Percentiles rank a stretch among this genome's conserved stretches.
Evolutionary conservation across 2,329 filamentous ascomycete genomes (phyloP).

Genomic region (Xylaria arbuscula): DNA sequence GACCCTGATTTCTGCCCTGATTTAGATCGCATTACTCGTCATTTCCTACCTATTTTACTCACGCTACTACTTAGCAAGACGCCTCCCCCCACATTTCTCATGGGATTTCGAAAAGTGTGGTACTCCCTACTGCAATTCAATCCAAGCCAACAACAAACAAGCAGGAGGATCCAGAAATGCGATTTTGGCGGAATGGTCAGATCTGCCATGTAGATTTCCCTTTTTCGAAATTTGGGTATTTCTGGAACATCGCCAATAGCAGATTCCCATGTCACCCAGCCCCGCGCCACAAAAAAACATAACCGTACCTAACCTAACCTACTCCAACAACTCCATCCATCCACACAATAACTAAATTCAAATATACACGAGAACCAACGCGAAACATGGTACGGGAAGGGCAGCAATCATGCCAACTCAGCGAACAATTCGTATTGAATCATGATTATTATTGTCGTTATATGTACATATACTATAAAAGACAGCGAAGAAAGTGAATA

Average conservation of each 20-base stretch:
- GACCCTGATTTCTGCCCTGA: too few species aligned
- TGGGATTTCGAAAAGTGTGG: not conserved
- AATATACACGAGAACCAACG: not conserved
- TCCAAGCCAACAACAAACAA: not conserved
- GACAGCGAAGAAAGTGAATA: too few species aligned
- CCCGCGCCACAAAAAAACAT: not conserved
- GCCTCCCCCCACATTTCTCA: not conserved
- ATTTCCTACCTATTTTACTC: too few species aligned
- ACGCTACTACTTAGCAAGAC: not conserved
- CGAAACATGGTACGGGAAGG: not conserved
- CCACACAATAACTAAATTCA: too few species aligned
- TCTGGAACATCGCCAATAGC: slow-evolving; percentile 1
- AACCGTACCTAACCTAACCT: not conserved
- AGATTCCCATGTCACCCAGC: not conserved
- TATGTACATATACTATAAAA: too few species aligned
- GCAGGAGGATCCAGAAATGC: slow-evolving; percentile 2
- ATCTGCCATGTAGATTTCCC: not conserved
- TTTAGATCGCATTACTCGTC: not conserved
- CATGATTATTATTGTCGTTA: too few species aligned
- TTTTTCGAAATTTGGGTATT: not conserved
- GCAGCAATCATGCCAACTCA: too few species aligned
- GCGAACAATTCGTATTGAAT: too few species aligned
- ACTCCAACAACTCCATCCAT: not conserved
- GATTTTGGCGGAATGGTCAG: not conserved
- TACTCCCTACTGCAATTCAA: not conserved